Evolutionary conservation across 257 asterid species (phyloP).

Genomic region (Solanum medicagineum): DNA sequence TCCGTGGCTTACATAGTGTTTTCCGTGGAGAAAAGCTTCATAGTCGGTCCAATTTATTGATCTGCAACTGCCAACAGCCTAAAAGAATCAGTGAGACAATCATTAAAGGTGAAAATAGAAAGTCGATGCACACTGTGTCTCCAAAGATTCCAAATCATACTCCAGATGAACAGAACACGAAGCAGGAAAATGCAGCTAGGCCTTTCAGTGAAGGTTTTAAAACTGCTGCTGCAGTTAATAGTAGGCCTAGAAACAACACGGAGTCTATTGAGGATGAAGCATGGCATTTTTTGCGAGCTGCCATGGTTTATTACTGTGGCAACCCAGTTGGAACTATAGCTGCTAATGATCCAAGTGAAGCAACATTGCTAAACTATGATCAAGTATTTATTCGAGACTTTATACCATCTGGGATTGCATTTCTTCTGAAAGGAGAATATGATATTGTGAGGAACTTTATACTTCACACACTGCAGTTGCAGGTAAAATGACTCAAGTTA

Average conservation of each 20-base stretch:
- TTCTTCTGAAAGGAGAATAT: conserved; percentile 74
- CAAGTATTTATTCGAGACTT: conserved; percentile 89
- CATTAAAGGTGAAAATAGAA: conserved; percentile 23
- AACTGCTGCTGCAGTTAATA: conserved; percentile 17
- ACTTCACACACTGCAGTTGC: conserved; percentile 87
- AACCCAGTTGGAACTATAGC: conserved; percentile 82
- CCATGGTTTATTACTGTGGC: conserved; percentile 69
- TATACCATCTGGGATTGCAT: conserved; percentile 82
- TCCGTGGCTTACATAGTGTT: conserved; percentile 1
- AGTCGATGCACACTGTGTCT: conserved; percentile 19
- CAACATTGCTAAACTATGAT: conserved; percentile 66
- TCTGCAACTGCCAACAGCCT: conserved; percentile 42
- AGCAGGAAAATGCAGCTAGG: conserved; percentile 16
- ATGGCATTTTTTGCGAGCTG: conserved; percentile 60
- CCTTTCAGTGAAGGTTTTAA: conserved; percentile 16
- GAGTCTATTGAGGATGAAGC: conserved; percentile 80
- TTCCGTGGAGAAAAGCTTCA: background rate
- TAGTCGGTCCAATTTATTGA: conserved; percentile 11
- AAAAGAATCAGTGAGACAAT: conserved; percentile 28
- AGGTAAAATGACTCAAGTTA: conserved; percentile 30
- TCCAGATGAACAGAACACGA: conserved; percentile 10
- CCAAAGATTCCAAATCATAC: conserved; percentile 9
- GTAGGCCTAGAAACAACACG: conserved; percentile 17
- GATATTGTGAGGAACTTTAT: conserved; percentile 78
- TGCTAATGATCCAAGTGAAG: conserved; percentile 78